Base-by-base conservation (phyloP, 2,329 filamentous ascomycete genomes). In the Phaeophleospora eucalypticola region DNA sequence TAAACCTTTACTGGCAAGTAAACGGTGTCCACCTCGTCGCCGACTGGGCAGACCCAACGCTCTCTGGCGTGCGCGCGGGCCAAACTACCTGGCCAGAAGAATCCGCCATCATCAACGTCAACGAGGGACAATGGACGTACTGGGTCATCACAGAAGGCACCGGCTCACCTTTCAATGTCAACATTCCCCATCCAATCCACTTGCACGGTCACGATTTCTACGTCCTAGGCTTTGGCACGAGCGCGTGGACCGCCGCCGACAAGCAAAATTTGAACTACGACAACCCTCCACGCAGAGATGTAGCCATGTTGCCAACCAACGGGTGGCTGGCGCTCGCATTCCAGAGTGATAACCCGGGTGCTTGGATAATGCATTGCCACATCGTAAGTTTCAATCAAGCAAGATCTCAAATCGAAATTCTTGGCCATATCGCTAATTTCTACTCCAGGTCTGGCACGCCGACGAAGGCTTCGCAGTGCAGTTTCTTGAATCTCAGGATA, bases 341-440 rank as follows among this genome's bases (percentile, higher is more conserved):
- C 51, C 54, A 63, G 46, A 66, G 64, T 19, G 66, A 72, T 46
- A 73, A 73, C 48, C 69, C 70, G 1, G 70, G 70, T 4, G 63
- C 68, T 1, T 73, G 70, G 70, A 54, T 70, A 12, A 58, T 70
- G 56, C 68, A 72, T 48, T 71, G 69, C 45, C 69, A 71, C 56
- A 69, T 71, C 46, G 67, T 58, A 41, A 50, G 57, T 55, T 7
- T 6, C 24, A n/a, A n/a, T 29, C 24, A 29, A 29, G 12, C 12
- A 12, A 7, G 7, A 7, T 12, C 24, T 12, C 7, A 29, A 29
- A 29, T 12, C 24, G 7, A 6, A 29, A 29, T 29, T 12, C 6
- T 7, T 29, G 24, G 12, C 12, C 14, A 14, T 24, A 17, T 33
- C 8, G 44, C 46, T 45, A 20, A 46, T 21, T 16, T 36, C 27